These are phyloP conservation scores for Metschnikowia hibisci DNA, from an alignment of 805 yeast species.

Conservation along the genomic window DNA sequence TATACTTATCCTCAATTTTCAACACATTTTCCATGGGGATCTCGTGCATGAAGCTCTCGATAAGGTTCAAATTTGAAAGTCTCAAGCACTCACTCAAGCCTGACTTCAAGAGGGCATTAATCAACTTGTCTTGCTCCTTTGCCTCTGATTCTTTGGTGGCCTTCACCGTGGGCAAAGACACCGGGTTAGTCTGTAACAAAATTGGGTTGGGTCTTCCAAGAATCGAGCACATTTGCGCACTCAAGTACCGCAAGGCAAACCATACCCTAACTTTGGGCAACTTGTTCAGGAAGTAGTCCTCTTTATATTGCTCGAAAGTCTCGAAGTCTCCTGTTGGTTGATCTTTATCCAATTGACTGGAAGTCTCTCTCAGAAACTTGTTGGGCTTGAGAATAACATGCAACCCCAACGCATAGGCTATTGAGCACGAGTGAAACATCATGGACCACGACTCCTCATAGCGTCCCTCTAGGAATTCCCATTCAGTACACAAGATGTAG, in stretches of 20 bases:
- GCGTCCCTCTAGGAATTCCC: conserved; percentile 44
- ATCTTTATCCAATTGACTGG: background rate
- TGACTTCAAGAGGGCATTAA: conserved; percentile 37
- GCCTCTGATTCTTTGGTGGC: conserved; percentile 11
- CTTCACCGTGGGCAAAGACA: conserved; percentile 23
- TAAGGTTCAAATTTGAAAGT: conserved; percentile 45
- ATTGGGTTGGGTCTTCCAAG: conserved; percentile 55
- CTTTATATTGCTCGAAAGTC: conserved; percentile 28
- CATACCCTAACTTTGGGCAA: conserved; percentile 42
- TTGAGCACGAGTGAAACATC: conserved; percentile 46
- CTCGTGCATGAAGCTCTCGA: conserved; percentile 48
- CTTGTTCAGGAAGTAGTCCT: conserved; percentile 25
- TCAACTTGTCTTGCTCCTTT: conserved; percentile 10
- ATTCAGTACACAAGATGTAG: conserved; percentile 49
- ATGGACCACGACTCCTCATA: conserved; percentile 52
- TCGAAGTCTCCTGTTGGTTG: conserved; percentile 3
- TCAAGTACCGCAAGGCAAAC: conserved; percentile 46
- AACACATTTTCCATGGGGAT: conserved; percentile 39
- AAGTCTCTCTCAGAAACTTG: background rate
- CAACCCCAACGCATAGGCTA: conserved; percentile 49
- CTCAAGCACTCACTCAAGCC: conserved; percentile 49
- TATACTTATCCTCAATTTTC: conserved; percentile 39
- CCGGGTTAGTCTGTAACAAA: conserved; percentile 31
- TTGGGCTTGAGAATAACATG: conserved; percentile 39
- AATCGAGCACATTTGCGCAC: conserved; percentile 49